A percentile compares a stretch with the other conserved stretches of the same genome.
Conservation (phyloP, 345 rosid species). For the Luvunga scandens region DNA sequence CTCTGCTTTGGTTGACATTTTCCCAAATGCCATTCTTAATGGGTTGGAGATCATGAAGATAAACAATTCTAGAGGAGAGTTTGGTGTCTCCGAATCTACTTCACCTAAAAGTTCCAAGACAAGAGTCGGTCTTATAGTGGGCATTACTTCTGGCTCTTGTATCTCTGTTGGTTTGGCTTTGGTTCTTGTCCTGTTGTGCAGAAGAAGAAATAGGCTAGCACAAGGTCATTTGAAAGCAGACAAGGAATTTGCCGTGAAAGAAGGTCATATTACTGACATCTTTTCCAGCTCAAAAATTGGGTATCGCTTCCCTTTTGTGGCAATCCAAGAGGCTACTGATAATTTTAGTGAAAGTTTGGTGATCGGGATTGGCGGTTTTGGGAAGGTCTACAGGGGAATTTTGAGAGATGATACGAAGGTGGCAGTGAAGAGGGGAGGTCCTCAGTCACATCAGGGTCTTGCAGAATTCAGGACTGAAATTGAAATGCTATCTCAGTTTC, state of each 20-base stretch:
- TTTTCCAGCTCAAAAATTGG: conserved; percentile 53
- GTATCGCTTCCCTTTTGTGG: conserved; percentile 48
- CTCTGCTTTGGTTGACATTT: conserved; percentile 13
- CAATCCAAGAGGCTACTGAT: conserved; percentile 55
- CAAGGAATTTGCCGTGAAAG: conserved; percentile 19
- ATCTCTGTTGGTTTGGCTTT: conserved; percentile 24
- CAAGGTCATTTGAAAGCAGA: conserved; percentile 28
- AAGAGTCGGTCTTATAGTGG: conserved; percentile 28
- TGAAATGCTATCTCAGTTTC: conserved; percentile 64
- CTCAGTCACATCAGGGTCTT: conserved; percentile 53
- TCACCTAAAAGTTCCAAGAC: conserved; percentile 21
- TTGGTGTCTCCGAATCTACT: conserved; percentile 38
- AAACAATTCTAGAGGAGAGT: conserved; percentile 46
- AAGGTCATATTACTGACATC: conserved; percentile 28
- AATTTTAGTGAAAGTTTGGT: conserved; percentile 48
- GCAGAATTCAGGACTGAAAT: conserved; percentile 64
- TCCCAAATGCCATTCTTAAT: conserved; percentile 45
- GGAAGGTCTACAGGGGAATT: conserved; percentile 63
- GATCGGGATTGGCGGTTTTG: conserved; percentile 71
- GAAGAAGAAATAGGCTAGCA: conserved; percentile 32
- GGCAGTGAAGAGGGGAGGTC: conserved; percentile 67
- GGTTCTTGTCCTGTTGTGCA: conserved; percentile 21
- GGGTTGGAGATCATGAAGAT: conserved; percentile 70
- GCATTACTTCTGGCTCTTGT: conserved; percentile 34
- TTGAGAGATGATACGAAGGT: conserved; percentile 47